Base-by-base conservation (phyloP, 2,329 filamentous ascomycete species). In the Cladosporium halotolerans region DNA sequence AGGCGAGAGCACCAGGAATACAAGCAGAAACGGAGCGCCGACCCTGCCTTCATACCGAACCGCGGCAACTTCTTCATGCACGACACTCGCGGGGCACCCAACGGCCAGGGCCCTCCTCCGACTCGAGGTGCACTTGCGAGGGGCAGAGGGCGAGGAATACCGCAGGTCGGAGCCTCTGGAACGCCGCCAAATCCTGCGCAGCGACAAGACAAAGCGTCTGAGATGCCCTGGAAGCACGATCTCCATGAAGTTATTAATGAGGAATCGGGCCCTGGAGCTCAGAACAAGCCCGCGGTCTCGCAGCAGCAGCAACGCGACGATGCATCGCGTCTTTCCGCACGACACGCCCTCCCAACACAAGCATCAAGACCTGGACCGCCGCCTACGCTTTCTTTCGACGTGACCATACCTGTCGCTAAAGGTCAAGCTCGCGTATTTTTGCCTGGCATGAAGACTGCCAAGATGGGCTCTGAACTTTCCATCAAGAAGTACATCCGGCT, bases 41-140 rank as follows among this genome's bases (percentile, higher is more conserved):
- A 96, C 69, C 92, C 92, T 34, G 84, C 91, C 9, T 96, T 96
- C 72, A 92, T 96, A 52, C 92, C 93, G 51, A 96, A 95, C 66
- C 80, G 92, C 60, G 93, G 93, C 55, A 86, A 88, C 57, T 97
- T 97, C 76, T 97, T 96, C 75, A 90, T 97, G 82, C 92, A 97
- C 70, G 93, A 97, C 68, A 85, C 89, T 62, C 82, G 86, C 53
- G 86, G 61, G 10, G 50, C 55, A 16, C 52, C 41, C 3, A 55
- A 60, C 44, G 60, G 59, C 18, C 62, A 60, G 44, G 54, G 56
- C 13, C 55, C 54, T 3, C 55, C 55, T 9, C 54, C 58, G 13
- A 43, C 56, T 8, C 52, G 65, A 55, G 64, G 63, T 13, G 60
- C 53, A 41, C 62, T 59, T 55, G 51, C 45, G 18, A 79, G 85